Percentiles rank a stretch among this genome's conserved stretches.
Conservation (phyloP, 345 rosid species). For the Citrus australasica region DNA sequence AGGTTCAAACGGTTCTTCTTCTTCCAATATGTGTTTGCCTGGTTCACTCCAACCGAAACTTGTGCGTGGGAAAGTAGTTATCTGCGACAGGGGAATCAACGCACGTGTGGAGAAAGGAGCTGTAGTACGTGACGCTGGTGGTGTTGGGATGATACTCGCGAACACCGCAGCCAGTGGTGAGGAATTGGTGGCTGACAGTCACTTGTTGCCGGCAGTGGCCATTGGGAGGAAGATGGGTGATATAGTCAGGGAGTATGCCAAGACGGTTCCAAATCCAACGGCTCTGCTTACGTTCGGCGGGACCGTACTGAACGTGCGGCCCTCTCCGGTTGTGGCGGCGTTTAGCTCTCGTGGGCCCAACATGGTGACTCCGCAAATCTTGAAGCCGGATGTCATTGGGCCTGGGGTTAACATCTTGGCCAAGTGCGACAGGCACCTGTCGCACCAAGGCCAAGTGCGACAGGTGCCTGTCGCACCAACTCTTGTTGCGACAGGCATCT, state of each 20-base stretch:
- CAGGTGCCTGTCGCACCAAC: no score
- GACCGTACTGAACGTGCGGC: constrained; percentile 54
- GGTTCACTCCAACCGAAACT: constrained; percentile 57
- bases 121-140: constrained; percentile 77
- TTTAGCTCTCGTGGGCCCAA: constrained; percentile 91
- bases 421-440: no score
- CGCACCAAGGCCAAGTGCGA: no score
- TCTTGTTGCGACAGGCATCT: no score
- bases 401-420: constrained; percentile 89
- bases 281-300: constrained; percentile 59
- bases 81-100: constrained; percentile 77
- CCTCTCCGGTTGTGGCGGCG: constrained; percentile 91
- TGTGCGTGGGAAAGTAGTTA: constrained; percentile 69
- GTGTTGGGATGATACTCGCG: constrained; percentile 81
- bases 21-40: constrained; percentile 62
- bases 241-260: constrained; percentile 45
- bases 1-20: constrained; percentile 36
- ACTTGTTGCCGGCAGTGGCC: constrained; percentile 67
- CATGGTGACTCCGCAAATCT: constrained; percentile 59
- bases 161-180: constrained; percentile 63
- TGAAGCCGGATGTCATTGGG: constrained; percentile 90
- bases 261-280: constrained; percentile 42
- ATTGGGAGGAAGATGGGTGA: constrained; percentile 70
- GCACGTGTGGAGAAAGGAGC: constrained; percentile 81
- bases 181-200: constrained; percentile 82